Conservation (phyloP, 1,284 basidiomycete species). For the Cutaneotrichosporon curvatum region DNA sequence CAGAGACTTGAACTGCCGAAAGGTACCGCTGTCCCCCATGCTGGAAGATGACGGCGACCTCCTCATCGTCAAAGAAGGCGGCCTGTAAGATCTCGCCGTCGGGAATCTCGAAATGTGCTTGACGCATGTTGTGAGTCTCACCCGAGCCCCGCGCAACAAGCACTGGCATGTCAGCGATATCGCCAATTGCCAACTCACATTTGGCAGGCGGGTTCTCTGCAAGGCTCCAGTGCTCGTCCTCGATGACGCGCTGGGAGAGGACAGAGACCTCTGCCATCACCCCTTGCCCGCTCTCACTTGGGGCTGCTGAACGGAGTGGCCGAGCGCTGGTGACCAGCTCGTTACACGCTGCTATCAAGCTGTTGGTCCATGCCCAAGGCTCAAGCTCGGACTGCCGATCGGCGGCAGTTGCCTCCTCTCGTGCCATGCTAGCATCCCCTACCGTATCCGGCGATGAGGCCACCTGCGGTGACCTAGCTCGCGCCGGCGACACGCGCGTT, state of each 20-base stretch:
- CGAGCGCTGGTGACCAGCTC: background rate
- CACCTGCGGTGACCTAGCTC: background rate
- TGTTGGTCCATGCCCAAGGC: slow-evolving; percentile 17
- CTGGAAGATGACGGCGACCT: slow-evolving; percentile 28
- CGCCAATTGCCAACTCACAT: too few species aligned
- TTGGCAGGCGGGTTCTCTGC: background rate
- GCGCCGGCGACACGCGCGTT: background rate
- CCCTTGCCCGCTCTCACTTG: too few species aligned
- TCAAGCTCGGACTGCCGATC: slow-evolving; percentile 8
- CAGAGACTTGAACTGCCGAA: slow-evolving; percentile 8
- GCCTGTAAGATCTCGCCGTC: slow-evolving; percentile 8
- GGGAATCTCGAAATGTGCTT: background rate
- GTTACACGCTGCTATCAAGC: slow-evolving; percentile 5
- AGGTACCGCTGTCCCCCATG: slow-evolving; percentile 16
- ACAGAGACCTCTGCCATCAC: too few species aligned
- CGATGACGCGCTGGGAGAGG: slow-evolving; percentile 1
- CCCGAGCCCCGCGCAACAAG: too few species aligned
- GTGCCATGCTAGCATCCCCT: background rate
- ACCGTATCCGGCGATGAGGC: slow-evolving; percentile 10
- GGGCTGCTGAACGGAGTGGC: background rate
- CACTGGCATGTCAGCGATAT: too few species aligned
- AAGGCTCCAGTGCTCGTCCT: slow-evolving; percentile 6
- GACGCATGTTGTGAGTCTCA: background rate
- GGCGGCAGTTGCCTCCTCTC: background rate
- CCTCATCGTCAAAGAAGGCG: slow-evolving; percentile 38